A percentile compares a stretch with the other conserved stretches of the same genome.
Conservation (phyloP, 1,284 basidiomycete genomes). For the Malassezia slooffiae region DNA sequence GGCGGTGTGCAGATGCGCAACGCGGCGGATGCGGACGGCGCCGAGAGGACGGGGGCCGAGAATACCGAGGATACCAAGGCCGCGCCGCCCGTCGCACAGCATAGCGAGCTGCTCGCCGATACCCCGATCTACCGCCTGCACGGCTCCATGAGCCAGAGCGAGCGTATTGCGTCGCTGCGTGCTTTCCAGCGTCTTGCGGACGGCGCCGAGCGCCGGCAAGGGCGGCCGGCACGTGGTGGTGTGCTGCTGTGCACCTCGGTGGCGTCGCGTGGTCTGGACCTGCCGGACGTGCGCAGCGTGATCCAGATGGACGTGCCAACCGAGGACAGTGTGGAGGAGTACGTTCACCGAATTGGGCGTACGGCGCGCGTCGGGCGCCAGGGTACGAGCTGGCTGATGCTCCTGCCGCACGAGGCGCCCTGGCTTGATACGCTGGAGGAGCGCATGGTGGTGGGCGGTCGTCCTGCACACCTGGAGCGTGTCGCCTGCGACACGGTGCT, state of each 20-base stretch:
- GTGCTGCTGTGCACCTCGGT: constrained; percentile 91
- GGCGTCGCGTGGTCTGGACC: constrained; percentile 90
- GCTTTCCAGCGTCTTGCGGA: constrained; percentile 56
- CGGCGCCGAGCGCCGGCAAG: neutral
- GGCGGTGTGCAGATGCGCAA: constrained; percentile 63
- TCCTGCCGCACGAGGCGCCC: constrained; percentile 69
- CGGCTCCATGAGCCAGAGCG: constrained; percentile 73
- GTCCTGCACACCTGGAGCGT: constrained; percentile 9
- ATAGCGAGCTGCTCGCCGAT: constrained; percentile 58
- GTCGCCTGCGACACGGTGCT: constrained; percentile 23
- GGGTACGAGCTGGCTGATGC: constrained; percentile 84
- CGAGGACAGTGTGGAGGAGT: constrained; percentile 90
- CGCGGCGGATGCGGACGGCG: constrained; percentile 19
- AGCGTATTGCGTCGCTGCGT: constrained; percentile 68
- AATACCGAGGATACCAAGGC: constrained; percentile 10
- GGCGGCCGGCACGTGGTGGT: constrained; percentile 46
- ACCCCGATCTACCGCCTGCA: constrained; percentile 82
- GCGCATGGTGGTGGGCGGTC: constrained; percentile 54
- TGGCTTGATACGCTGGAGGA: constrained; percentile 80
- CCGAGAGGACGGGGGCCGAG: constrained; percentile 5
- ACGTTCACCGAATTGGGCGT: constrained; percentile 89
- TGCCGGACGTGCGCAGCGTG: constrained; percentile 86
- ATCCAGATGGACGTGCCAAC: constrained; percentile 95
- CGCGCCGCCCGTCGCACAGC: constrained; percentile 24
- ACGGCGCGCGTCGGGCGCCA: constrained; percentile 84